These are phyloP conservation scores for Zasmidium cellare DNA, from an alignment of 2,329 filamentous ascomycete genomes.

Conservation along the genomic window DNA sequence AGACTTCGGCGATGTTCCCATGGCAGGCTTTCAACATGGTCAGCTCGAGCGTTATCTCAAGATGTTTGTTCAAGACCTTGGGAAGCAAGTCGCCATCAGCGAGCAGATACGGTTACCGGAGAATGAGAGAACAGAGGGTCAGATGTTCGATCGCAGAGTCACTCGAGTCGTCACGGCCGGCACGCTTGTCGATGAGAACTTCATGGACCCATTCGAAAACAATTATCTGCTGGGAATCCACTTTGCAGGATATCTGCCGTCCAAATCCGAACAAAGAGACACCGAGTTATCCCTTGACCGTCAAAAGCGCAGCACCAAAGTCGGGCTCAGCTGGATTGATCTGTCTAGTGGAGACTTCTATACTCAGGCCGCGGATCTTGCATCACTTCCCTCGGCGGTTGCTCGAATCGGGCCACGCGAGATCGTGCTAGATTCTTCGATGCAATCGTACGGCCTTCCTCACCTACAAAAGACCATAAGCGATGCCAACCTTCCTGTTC, in stretches of 20 bases:
- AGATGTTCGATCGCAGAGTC: slow-evolving; percentile 82
- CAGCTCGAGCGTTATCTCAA: slow-evolving; percentile 93
- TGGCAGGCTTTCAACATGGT: slow-evolving; percentile 94
- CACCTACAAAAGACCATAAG: slow-evolving; percentile 31
- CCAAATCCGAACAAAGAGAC: slow-evolving; percentile 14
- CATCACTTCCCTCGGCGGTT: slow-evolving; percentile 74
- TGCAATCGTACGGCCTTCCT: slow-evolving; percentile 49
- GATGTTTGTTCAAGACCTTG: slow-evolving; percentile 84
- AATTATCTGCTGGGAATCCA: slow-evolving; percentile 89
- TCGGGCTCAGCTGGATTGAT: slow-evolving; percentile 92
- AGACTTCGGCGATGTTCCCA: slow-evolving; percentile 75
- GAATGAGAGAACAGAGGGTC: slow-evolving; percentile 70
- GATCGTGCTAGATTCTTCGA: slow-evolving; percentile 67
- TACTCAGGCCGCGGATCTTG: slow-evolving; percentile 72
- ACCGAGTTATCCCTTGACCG: slow-evolving; percentile 25
- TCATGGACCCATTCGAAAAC: slow-evolving; percentile 90
- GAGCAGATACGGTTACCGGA: slow-evolving; percentile 72
- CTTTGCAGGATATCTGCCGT: slow-evolving; percentile 40
- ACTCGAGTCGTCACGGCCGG: slow-evolving; percentile 89
- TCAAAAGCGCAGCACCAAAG: slow-evolving; percentile 41
- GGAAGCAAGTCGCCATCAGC: slow-evolving; percentile 87
- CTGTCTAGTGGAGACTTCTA: slow-evolving; percentile 93
- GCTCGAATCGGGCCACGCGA: slow-evolving; percentile 83
- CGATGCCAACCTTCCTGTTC: slow-evolving; percentile 64
- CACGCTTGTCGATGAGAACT: slow-evolving; percentile 95